Evolutionary conservation across 2,329 filamentous ascomycete species (phyloP).

Genomic region (Coniosporium tulheliwenetii): DNA sequence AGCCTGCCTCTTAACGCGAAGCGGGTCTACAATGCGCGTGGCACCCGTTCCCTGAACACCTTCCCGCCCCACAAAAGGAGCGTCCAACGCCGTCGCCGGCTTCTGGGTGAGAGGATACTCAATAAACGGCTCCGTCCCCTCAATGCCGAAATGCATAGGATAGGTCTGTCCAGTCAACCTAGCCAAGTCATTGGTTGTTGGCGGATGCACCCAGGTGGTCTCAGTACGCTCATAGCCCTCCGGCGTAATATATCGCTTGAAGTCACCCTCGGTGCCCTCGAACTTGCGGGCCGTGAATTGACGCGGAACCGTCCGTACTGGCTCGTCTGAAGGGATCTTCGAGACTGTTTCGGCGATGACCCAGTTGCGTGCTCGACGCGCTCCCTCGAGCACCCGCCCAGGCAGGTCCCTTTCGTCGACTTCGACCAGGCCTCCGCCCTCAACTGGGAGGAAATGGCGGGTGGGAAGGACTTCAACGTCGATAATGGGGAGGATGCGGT

Average conservation of each 20-base stretch:
- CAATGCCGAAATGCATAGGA: slow-evolving; percentile 13
- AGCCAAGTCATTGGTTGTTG: slow-evolving; percentile 20
- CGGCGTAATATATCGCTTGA: slow-evolving; percentile 19
- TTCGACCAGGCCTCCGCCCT: slow-evolving; percentile 22
- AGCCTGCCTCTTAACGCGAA: too few species aligned
- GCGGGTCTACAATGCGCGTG: too few species aligned
- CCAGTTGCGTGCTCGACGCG: slow-evolving; percentile 9
- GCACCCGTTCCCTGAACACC: too few species aligned
- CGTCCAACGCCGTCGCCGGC: too few species aligned
- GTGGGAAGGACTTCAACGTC: slow-evolving; percentile 37
- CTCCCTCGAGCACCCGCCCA: slow-evolving; percentile 9
- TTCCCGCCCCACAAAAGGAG: too few species aligned
- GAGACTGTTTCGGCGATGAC: slow-evolving; percentile 17
- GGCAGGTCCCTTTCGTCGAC: slow-evolving; percentile 28
- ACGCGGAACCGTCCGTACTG: slow-evolving; percentile 5
- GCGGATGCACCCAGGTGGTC: slow-evolving; percentile 29
- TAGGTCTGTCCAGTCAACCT: slow-evolving; percentile 16
- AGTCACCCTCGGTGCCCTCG: slow-evolving; percentile 23
- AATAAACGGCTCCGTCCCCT: too few species aligned
- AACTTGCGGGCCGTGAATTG: slow-evolving; percentile 19
- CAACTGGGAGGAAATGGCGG: slow-evolving; percentile 31
- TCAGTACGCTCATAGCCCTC: slow-evolving; percentile 27
- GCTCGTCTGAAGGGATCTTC: slow-evolving; percentile 10
- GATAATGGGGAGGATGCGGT: slow-evolving; percentile 36
- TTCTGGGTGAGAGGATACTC: too few species aligned